Evolutionary conservation across 352 stramenopile genomes (phyloP).

Genomic region (Phytophthora europaea): DNA sequence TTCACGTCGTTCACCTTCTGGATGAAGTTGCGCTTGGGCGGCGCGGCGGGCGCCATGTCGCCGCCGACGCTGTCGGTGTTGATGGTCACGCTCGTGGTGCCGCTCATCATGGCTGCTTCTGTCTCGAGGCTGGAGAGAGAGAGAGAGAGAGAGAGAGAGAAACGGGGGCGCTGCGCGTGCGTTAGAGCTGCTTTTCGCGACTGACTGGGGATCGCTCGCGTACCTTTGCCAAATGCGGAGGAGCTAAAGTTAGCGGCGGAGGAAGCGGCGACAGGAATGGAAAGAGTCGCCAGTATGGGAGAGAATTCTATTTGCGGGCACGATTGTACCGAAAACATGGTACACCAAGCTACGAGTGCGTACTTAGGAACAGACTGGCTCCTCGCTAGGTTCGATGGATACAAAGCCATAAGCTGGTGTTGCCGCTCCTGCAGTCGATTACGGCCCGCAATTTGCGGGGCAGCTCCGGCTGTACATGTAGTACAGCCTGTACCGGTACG

Average conservation of each 20-base stretch:
- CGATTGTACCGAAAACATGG: background rate
- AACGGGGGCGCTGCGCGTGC: too few relatives aligned
- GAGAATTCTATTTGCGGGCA: constrained; percentile 1
- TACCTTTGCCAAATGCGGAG: background rate
- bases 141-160: constrained; percentile 8
- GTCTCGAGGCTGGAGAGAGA: background rate
- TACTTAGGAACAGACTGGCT: constrained; percentile 23
- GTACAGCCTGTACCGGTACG: background rate
- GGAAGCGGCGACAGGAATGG: constrained; percentile 22
- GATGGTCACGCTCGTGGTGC: constrained; percentile 74
- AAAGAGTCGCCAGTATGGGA: constrained; percentile 17
- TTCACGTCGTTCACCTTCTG: constrained; percentile 91
- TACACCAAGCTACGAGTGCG: constrained; percentile 7
- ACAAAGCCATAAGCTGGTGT: background rate
- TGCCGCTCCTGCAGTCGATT: background rate
- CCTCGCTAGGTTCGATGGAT: constrained; percentile 27
- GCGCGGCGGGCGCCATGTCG: constrained; percentile 52
- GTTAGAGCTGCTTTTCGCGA: constrained; percentile 25
- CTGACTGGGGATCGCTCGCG: constrained; percentile 3
- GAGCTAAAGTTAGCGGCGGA: constrained; percentile 30
- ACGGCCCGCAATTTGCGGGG: too few relatives aligned
- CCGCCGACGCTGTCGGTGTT: constrained; percentile 82
- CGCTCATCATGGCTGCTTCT: constrained; percentile 63
- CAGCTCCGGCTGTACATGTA: background rate
- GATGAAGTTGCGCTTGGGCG: constrained; percentile 78